Conservation (phyloP, 2,329 filamentous ascomycete species). For the Fusarium sp. region DNA sequence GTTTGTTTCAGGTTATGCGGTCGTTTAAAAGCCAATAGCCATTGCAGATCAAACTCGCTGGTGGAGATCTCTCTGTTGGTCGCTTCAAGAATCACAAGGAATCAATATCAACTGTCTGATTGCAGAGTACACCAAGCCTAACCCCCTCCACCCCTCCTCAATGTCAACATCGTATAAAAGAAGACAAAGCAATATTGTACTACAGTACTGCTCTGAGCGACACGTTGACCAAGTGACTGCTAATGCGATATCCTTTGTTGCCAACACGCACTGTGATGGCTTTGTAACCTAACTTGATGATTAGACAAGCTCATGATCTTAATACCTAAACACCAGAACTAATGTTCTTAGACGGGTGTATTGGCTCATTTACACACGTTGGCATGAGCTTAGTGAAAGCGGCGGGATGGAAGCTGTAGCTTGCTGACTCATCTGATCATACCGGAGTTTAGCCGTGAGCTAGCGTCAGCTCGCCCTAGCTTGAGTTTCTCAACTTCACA, state of each 20-base stretch:
- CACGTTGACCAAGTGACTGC: neutral
- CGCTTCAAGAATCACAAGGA: constrained; percentile 11
- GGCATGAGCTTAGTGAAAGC: neutral
- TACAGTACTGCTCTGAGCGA: neutral
- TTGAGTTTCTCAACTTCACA: constrained; percentile 21
- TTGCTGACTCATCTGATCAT: neutral
- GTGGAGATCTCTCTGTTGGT: constrained; percentile 18
- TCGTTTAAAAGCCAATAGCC: constrained; percentile 43
- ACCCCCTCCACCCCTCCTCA: neutral
- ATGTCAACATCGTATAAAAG: neutral
- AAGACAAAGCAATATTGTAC: neutral
- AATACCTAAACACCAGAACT: neutral
- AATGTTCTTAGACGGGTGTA: neutral
- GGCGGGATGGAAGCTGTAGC: too few species aligned
- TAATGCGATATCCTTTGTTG: neutral
- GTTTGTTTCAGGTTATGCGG: constrained; percentile 50
- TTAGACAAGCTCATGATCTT: neutral
- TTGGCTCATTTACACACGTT: neutral
- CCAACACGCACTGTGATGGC: neutral
- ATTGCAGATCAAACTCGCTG: neutral
- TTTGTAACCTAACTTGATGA: neutral
- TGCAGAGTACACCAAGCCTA: neutral
- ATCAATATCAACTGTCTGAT: constrained; percentile 13
- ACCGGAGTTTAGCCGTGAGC: constrained; percentile 32
- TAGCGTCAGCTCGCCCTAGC: constrained; percentile 15